Evolutionary conservation across 768 basidiomycete species (phyloP), one percentile per base, ranked within the genome.

Genomic region (Pisolithus marmoratus): DNA sequence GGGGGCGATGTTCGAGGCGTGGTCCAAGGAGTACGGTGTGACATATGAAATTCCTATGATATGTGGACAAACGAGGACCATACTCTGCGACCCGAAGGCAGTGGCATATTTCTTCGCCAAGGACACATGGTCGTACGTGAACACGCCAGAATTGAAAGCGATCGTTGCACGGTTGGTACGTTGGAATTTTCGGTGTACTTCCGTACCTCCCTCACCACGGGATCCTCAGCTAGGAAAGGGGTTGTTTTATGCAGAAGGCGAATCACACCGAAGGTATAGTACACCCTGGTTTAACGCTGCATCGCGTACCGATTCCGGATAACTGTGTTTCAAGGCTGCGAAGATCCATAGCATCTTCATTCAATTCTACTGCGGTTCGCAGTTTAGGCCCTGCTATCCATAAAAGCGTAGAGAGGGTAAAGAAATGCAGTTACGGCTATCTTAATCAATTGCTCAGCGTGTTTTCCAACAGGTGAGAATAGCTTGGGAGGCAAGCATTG

Each of bases 101-200:
- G 54, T 4, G 54, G 61, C 4, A 54, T 78, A 81, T 56, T 76
- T 79, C 50, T 78, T 73, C 56, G 64, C 75, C 0, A 71, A 63
- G 50, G 80, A 81, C 48, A 78, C 78, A 0, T 76, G 64, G 43
- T 67, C 63, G 0, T 82, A 82, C 57, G 62, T 72, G 0, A 70
- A 72, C 41, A 69, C 70, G 1, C 63, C 59, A 5, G 58, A 74
- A 37, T 55, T 64, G 5, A 69, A 64, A 27, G 42, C 61, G 0
- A 69, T 73, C 36, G 71, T 78, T 11, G 69, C 70, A 27, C 54
- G 49, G 8, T 14, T 71, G 47, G 68, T 71, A 23, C 14, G 65
- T 48, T 5, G 8, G 8, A 8, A 31, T 14, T 26, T 19, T 11
- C 42, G 22, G 26, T n/a, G 7, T 44, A 27, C 26, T 27, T 3